A percentile compares a stretch with the other conserved stretches of the same genome.
phyloP scores from a whole-genome alignment of 2,329 filamentous ascomycete genomes.

The Fusarium agapanthi region DNA sequence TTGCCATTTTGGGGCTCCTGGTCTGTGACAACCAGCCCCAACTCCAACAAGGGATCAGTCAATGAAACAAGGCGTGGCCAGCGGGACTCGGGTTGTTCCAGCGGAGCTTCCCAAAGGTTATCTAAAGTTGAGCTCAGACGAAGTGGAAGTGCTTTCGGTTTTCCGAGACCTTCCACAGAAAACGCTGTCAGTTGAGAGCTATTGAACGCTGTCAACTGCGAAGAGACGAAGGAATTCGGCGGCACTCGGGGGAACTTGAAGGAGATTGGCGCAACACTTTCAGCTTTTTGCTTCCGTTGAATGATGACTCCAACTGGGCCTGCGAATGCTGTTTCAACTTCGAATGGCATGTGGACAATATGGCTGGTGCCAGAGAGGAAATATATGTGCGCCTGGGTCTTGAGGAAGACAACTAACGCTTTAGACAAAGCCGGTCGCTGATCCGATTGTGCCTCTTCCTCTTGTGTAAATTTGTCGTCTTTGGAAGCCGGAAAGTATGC shows the following conservation, averaged over 20 bases:
- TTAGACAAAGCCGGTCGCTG: constrained; percentile 56
- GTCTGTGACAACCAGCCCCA: constrained; percentile 80
- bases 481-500: constrained; percentile 77
- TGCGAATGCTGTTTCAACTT: constrained; percentile 86
- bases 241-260: constrained; percentile 71
- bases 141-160: constrained; percentile 62
- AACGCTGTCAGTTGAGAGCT: constrained; percentile 61
- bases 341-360: constrained; percentile 92
- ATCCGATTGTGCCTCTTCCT: constrained; percentile 11
- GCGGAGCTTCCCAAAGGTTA: constrained; percentile 64
- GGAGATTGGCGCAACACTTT: constrained; percentile 60
- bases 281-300: constrained; percentile 75
- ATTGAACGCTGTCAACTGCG: constrained; percentile 66
- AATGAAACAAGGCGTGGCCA: constrained; percentile 84
- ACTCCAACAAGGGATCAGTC: constrained; percentile 84
- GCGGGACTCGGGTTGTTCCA: constrained; percentile 64
- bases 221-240: constrained; percentile 83
- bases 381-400: constrained; percentile 92
- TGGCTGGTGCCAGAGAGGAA: constrained; percentile 89
- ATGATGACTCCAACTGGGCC: constrained; percentile 85
- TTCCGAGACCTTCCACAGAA: constrained; percentile 65
- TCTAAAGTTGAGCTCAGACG: constrained; percentile 64
- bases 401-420: constrained; percentile 89
- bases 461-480: constrained; percentile 40
- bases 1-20: constrained; percentile 52